Base-by-base conservation (phyloP, 257 asterid species). In the Rubia yunnanensis region DNA sequence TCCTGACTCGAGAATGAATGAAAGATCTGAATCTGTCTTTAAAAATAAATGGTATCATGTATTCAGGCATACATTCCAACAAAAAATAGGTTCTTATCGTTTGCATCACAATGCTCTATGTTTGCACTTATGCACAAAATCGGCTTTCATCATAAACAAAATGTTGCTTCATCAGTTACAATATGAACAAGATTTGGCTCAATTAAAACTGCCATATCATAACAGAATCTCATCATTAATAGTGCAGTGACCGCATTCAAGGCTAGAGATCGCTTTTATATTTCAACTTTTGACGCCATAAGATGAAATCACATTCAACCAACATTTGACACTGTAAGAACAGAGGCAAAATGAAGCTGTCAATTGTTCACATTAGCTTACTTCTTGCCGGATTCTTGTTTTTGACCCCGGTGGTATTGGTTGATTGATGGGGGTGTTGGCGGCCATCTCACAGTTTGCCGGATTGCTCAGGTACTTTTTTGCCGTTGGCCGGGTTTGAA, bases 391-490 rank as follows among this genome's bases (percentile, higher is more conserved):
- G 74, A 7, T 65, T 78, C 17, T 61, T 70, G 73, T 8, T 86
- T 70, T 54, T 75, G 5, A 71, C 70, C 22, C 82, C 88, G n/a
- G 63, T 56, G 52, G 35, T 9, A 2, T 3, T 60, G 18, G 84
- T 80, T 54, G 73, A 67, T 26, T 91, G 92, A 20, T 91, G 98
- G 98, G n/a, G 98, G 96, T 9, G 23, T 72, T n/a, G 94, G 85
- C 63, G 95, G 98, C 23, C 98, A 91, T 81, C 80, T 83, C 75
- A 81, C 81, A 7, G 77, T 80, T 5, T 91, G 98, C 69, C 71
- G 68, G 60, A 80, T 91, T 59, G 96, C 98, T 61, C 92, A 88
- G 95, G 96, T 89, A 71, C 48, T 38, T 65, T 30, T 28, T 57
- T 7, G n/a, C n/a, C n/a, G n/a, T 60, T 28, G 14, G 50, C 15